Conservation (phyloP, 1,284 basidiomycete genomes). For the Ceratobasidium sp. region DNA sequence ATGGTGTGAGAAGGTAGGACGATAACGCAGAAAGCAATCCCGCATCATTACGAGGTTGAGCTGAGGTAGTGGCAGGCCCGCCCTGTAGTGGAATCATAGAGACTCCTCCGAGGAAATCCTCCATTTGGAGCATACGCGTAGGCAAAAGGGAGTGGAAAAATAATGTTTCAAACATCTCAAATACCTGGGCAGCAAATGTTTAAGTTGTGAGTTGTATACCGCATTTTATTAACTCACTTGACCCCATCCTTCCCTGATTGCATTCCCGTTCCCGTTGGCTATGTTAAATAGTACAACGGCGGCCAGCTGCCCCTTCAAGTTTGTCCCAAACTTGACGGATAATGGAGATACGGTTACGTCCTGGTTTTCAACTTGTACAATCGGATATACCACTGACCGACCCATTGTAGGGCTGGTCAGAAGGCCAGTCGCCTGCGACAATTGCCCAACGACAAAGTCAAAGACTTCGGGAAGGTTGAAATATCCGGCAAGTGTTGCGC, state of each 20-base stretch:
- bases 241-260: conserved; percentile 92
- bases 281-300: conserved; percentile 98
- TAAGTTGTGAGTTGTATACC: neutral
- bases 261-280: conserved; percentile 95
- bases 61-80: conserved; percentile 65
- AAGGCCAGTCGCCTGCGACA: conserved; percentile 87
- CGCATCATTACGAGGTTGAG: conserved; percentile 74
- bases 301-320: conserved; percentile 95
- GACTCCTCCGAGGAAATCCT: conserved; percentile 91
- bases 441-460: conserved; percentile 92
- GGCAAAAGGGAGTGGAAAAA: conserved; percentile 94
- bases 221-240: conserved; percentile 60
- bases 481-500: conserved; percentile 89
- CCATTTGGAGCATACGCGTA: conserved; percentile 89
- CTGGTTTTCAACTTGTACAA: conserved; percentile 92
- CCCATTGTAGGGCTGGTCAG: conserved; percentile 75
- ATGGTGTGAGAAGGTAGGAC: conserved; percentile 96
- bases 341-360: conserved; percentile 89
- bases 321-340: conserved; percentile 92
- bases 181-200: conserved; percentile 65
- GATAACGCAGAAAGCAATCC: conserved; percentile 94
- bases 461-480: conserved; percentile 94
- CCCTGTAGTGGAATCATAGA: conserved; percentile 89
- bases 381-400: conserved; percentile 84
- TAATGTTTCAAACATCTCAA: conserved; percentile 97